Evolutionary conservation across 139 green algal species (phyloP).

Genomic region (Chlamydomonas incerta): DNA sequence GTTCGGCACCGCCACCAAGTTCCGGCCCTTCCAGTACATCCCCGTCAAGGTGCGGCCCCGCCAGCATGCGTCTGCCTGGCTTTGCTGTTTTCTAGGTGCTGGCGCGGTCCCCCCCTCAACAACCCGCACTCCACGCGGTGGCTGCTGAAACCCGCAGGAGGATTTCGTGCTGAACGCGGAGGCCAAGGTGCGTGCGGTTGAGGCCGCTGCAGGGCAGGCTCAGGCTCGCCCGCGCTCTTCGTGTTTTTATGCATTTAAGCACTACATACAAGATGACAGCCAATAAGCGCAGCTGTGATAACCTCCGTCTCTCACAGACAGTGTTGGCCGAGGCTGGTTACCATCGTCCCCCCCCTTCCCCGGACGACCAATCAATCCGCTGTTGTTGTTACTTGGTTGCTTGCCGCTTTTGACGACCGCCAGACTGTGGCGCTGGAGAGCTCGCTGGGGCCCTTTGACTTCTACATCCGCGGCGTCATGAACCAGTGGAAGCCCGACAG

Average conservation of each 20-base stretch:
- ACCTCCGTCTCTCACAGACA: too few species aligned
- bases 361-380: too few species aligned
- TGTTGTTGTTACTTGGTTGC: too few species aligned
- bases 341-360: too few species aligned
- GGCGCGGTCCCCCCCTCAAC: too few species aligned
- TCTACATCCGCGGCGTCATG: slow-evolving; percentile 49
- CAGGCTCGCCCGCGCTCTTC: not conserved
- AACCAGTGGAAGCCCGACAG: slow-evolving; percentile 10
- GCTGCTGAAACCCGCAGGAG: slow-evolving; percentile 8
- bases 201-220: not conserved
- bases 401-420: not conserved
- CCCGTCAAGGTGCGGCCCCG: slow-evolving; percentile 22
- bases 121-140: too few species aligned
- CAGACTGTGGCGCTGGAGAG: slow-evolving; percentile 44
- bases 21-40: slow-evolving; percentile 53
- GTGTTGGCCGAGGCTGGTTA: too few species aligned
- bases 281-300: too few species aligned
- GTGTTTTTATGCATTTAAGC: too few species aligned
- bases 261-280: too few species aligned
- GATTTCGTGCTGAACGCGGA: slow-evolving; percentile 52
- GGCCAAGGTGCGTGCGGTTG: slow-evolving; percentile 3
- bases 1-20: slow-evolving; percentile 55
- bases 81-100: not conserved
- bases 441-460: slow-evolving; percentile 48
- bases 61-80: not conserved